phyloP scores from a whole-genome alignment of 2,329 filamentous ascomycete species.

The Nothophoma quercina region DNA sequence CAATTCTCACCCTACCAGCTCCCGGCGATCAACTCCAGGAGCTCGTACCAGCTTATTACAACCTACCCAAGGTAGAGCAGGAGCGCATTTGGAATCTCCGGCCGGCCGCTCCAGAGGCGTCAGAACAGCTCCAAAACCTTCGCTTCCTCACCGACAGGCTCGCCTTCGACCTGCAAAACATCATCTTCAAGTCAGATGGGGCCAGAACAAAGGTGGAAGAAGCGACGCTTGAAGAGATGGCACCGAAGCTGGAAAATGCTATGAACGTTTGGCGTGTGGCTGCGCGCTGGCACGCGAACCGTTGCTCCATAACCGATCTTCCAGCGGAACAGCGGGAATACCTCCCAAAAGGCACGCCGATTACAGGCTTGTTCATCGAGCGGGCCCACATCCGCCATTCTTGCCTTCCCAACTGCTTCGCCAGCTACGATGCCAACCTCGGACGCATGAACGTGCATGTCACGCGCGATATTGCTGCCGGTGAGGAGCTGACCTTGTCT shows the following conservation, averaged over 20 bases:
- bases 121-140: conserved; percentile 7
- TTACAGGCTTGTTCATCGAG: conserved; percentile 38
- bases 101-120: conserved; percentile 2
- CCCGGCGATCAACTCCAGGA: conserved; percentile 6
- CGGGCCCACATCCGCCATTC: conserved; percentile 44
- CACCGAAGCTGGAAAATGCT: background rate
- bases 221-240: background rate
- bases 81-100: conserved; percentile 9
- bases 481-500: conserved; percentile 20
- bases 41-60: conserved; percentile 9
- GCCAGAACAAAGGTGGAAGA: background rate
- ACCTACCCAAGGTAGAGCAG: conserved; percentile 12
- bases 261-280: conserved; percentile 13
- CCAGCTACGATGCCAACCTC: conserved; percentile 9
- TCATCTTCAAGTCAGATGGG: background rate
- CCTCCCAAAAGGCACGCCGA: background rate
- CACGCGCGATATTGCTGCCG: conserved; percentile 1
- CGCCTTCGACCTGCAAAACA: background rate
- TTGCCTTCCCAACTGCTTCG: conserved; percentile 28
- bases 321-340: background rate
- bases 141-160: conserved; percentile 1
- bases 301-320: conserved; percentile 9
- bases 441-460: conserved; percentile 23
- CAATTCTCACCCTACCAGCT: conserved; percentile 8
- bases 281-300: conserved; percentile 21